Conservation (phyloP, 495 filamentous ascomycete species). For the Melanomma pulvis-pyrius region DNA sequence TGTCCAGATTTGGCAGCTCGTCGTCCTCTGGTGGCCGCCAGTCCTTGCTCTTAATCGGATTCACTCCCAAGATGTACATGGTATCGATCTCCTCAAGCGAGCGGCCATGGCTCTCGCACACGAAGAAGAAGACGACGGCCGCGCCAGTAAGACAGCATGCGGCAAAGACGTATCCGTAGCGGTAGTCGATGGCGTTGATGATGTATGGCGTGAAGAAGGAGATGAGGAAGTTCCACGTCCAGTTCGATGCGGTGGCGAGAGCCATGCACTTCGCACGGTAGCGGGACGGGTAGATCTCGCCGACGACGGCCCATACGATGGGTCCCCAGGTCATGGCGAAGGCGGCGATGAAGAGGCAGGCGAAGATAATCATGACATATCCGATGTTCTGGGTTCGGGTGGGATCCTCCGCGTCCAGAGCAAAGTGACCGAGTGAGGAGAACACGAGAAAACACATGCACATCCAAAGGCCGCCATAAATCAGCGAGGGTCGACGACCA, state of each 20-base stretch:
- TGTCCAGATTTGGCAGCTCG: constrained; percentile 22
- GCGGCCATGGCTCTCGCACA: constrained; percentile 69
- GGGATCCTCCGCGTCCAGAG: constrained; percentile 32
- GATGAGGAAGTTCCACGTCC: constrained; percentile 89
- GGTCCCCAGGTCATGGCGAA: constrained; percentile 66
- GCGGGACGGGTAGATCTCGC: constrained; percentile 78
- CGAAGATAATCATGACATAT: constrained; percentile 33
- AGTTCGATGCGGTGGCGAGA: constrained; percentile 78
- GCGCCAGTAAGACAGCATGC: constrained; percentile 66
- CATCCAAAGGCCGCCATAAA: constrained; percentile 45
- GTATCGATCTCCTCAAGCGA: constrained; percentile 82
- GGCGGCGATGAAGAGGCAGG: constrained; percentile 34
- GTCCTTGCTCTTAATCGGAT: constrained; percentile 61
- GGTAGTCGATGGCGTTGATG: constrained; percentile 64
- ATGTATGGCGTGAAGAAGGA: constrained; percentile 31
- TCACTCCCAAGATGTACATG: constrained; percentile 75
- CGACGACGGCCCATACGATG: constrained; percentile 77
- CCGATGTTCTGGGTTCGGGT: constrained; percentile 6
- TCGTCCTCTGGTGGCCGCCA: constrained; percentile 51
- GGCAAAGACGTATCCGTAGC: constrained; percentile 81
- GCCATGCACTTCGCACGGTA: constrained; percentile 78
- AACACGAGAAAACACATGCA: constrained; percentile 48
- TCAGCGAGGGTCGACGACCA: constrained; percentile 43
- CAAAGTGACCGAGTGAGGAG: constrained; percentile 45
- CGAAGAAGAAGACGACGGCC: constrained; percentile 76